Evolutionary conservation across 345 rosid genomes (phyloP), one percentile per base, ranked within the genome.

Genomic region (Eucalyptus grandis): DNA sequence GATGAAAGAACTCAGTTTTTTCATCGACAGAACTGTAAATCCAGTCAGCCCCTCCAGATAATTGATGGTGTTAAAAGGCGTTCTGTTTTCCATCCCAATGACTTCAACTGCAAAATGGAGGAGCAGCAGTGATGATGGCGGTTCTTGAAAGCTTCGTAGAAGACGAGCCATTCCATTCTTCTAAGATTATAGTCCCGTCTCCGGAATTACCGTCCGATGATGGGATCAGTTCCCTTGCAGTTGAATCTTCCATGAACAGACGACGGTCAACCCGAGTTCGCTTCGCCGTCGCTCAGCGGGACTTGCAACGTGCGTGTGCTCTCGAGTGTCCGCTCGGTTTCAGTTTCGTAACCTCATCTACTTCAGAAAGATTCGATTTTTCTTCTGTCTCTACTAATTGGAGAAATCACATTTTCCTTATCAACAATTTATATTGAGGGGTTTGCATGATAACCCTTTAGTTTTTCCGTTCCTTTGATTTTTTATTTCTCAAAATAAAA

Each of bases 31-130:
- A 69, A 58, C n/a, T 92, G 56, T 80, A 40, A 77, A 87, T 89
- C 99, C 99, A 97, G 82, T 92, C 91, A 86, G 99, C 99, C 89
- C n/a, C 92, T 95, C 99, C 99, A 96, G 65, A 92, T 90, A 87
- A 96, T 91, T 31, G 98, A 95, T 53, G 94, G 96, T 34, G 96
- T 91, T 49, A 96, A 96, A 88, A 96, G 97, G 80, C 98, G 97
- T 86, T 95, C 96, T 12, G 96, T 93, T 91, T 95, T 95, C 99
- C 99, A 97, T 89, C 99, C 99, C 11, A 94, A 90, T 83, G 92
- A 93, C 83, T 92, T 96, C 80, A 96, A 90, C 99, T 96, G 96
- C 94, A 90, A 86, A 87, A 88, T 80, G 98, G 92, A 87, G 97
- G 93, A 60, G 95, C 92, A 49, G 94, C 90, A 88, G 94, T 92